Evolutionary conservation across 345 rosid species (phyloP).

Genomic region (Lagerstroemia speciosa): DNA sequence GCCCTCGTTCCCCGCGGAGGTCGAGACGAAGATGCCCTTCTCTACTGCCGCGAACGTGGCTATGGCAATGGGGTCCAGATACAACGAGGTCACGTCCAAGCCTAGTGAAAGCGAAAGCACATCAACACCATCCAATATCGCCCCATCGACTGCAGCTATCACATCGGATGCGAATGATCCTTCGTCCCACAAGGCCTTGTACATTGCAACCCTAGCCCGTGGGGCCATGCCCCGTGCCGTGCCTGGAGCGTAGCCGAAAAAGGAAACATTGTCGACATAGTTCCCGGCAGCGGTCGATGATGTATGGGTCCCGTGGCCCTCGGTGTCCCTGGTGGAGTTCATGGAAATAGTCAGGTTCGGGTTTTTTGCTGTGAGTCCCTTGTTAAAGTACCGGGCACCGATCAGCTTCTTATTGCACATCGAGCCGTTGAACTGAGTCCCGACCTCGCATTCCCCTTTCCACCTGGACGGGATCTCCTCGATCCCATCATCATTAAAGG

Average conservation of each 20-base stretch:
- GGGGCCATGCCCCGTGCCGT: constrained; percentile 39
- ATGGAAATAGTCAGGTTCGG: constrained; percentile 29
- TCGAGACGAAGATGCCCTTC: constrained; percentile 40
- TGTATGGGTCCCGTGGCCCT: constrained; percentile 55
- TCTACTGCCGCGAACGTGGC: constrained; percentile 44
- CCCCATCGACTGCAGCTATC: constrained; percentile 46
- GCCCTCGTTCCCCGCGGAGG: constrained; percentile 39
- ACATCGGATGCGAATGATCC: constrained; percentile 23
- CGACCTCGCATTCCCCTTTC: constrained; percentile 41
- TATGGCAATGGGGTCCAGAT: constrained; percentile 40
- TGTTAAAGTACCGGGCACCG: constrained; percentile 44
- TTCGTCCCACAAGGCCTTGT: constrained; percentile 39
- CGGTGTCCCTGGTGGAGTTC: constrained; percentile 42
- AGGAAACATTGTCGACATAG: constrained; percentile 23
- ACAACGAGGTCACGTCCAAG: constrained; percentile 17
- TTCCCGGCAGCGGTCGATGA: constrained; percentile 45
- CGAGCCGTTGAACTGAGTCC: constrained; percentile 36
- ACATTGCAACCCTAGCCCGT: constrained; percentile 36
- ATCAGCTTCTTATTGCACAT: constrained; percentile 47
- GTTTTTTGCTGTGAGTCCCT: constrained; percentile 24
- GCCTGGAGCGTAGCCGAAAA: constrained; percentile 42
- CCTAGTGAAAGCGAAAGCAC: constrained; percentile 44
- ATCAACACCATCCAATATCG: constrained; percentile 43
- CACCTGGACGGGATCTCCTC: constrained; percentile 28
- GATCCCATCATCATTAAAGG: constrained; percentile 31